Evolutionary conservation across 2,329 filamentous ascomycete genomes (phyloP).

Genomic region (Huntiella decipiens): DNA sequence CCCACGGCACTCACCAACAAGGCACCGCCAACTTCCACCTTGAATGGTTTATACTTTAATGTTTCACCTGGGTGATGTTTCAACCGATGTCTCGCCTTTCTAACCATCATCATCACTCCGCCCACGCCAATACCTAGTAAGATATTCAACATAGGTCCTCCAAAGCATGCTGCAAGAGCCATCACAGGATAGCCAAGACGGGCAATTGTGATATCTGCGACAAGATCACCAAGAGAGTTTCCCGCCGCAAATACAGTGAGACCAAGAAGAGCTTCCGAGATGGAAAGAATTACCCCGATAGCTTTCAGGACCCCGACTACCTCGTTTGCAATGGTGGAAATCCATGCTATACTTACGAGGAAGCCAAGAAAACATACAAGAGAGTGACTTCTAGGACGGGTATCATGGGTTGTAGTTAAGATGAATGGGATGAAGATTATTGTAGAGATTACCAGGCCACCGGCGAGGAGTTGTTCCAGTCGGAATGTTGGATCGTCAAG

Average conservation of each 20-base stretch:
- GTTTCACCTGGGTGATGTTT: conserved; percentile 44
- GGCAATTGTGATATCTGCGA: conserved; percentile 87
- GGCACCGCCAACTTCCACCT: conserved; percentile 67
- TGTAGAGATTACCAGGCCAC: conserved; percentile 50
- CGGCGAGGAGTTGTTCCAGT: conserved; percentile 38
- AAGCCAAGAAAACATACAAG: conserved; percentile 80
- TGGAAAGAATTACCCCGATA: conserved; percentile 75
- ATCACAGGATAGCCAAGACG: conserved; percentile 89
- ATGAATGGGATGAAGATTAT: conserved; percentile 48
- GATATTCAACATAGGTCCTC: conserved; percentile 97
- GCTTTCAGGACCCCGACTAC: conserved; percentile 91
- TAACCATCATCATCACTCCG: conserved; percentile 71
- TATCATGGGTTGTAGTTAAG: conserved; percentile 45
- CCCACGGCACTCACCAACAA: conserved; percentile 73
- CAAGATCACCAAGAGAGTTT: conserved; percentile 83
- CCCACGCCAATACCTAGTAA: conserved; percentile 83
- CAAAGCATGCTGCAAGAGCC: conserved; percentile 86
- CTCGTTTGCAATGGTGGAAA: conserved; percentile 85
- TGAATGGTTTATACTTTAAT: conserved; percentile 55
- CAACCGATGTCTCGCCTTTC: conserved; percentile 43
- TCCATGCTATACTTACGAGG: conserved; percentile 83
- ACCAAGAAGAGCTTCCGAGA: conserved; percentile 85
- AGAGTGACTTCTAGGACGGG: conserved; percentile 54
- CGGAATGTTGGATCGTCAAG: conserved; percentile 29
- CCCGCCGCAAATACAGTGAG: conserved; percentile 93